phyloP scores from a whole-genome alignment of 169 alveolate species.

The Toxoplasma gondii region DNA sequence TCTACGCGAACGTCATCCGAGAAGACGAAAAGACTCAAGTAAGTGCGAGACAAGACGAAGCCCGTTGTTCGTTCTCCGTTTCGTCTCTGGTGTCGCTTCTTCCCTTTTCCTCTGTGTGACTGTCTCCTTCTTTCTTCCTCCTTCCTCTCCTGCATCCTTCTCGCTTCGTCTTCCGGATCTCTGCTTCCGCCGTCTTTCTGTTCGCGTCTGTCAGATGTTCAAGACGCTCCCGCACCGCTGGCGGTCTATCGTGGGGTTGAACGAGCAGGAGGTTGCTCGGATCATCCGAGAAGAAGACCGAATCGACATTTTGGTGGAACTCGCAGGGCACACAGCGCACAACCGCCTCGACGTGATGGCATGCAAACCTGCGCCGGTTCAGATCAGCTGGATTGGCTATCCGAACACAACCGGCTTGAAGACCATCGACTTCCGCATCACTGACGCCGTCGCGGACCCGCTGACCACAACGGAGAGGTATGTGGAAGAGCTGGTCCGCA shows the following conservation, averaged over 20 bases:
- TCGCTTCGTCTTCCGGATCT: not conserved
- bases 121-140: no score
- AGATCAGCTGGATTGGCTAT: constrained; percentile 82
- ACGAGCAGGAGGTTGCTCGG: constrained; percentile 70
- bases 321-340: constrained; percentile 86
- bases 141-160: no score
- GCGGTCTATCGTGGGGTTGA: constrained; percentile 74
- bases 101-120: not conserved
- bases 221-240: constrained; percentile 68
- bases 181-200: not conserved
- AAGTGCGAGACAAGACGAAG: not conserved
- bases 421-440: constrained; percentile 80
- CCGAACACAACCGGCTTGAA: constrained; percentile 84
- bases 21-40: constrained; percentile 73
- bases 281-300: constrained; percentile 74
- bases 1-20: constrained; percentile 64
- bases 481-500: constrained; percentile 76
- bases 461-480: constrained; percentile 60
- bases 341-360: constrained; percentile 82
- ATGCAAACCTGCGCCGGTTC: constrained; percentile 78
- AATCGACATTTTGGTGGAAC: constrained; percentile 82
- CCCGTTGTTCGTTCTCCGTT: not conserved
- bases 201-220: constrained; percentile 36
- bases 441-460: constrained; percentile 79
- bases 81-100: not conserved